A percentile compares a stretch with the other conserved stretches of the same genome.
Evolutionary conservation across 2,329 filamentous ascomycete genomes (phyloP).

Genomic region (Huntiella decipiens): DNA sequence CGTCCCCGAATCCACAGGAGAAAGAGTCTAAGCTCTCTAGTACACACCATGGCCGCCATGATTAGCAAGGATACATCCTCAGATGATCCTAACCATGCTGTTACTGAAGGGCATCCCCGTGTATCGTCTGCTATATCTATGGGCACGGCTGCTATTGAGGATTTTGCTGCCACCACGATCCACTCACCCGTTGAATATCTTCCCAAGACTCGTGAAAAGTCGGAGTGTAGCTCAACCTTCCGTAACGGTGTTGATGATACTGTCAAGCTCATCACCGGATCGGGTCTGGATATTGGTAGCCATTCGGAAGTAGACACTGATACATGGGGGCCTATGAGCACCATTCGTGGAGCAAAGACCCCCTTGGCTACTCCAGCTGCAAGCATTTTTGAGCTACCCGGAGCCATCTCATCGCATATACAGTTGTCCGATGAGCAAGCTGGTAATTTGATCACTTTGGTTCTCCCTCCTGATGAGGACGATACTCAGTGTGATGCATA

Average conservation of each 20-base stretch:
- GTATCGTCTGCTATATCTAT: too few species aligned
- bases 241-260: slow-evolving; percentile 10
- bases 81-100: not conserved
- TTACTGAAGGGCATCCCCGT: too few species aligned
- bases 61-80: slow-evolving; percentile 3
- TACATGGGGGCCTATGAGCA: not conserved
- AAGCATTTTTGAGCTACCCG: slow-evolving; percentile 5
- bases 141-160: not conserved
- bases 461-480: slow-evolving; percentile 5
- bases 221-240: slow-evolving; percentile 11
- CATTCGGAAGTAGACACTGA: not conserved
- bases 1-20: slow-evolving; percentile 5
- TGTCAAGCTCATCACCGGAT: slow-evolving; percentile 10
- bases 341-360: slow-evolving; percentile 4
- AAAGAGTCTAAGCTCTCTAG: slow-evolving; percentile 9
- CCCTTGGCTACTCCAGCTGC: slow-evolving; percentile 5
- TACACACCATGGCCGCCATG: slow-evolving; percentile 10
- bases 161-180: not conserved
- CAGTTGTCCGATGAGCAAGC: not conserved
- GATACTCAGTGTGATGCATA: slow-evolving; percentile 10
- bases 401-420: not conserved
- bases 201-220: slow-evolving; percentile 8
- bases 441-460: slow-evolving; percentile 8
- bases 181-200: slow-evolving; percentile 5
- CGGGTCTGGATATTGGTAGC: slow-evolving; percentile 3